Conservation (phyloP, 768 basidiomycete species). For the Lactarius deliciosus region DNA sequence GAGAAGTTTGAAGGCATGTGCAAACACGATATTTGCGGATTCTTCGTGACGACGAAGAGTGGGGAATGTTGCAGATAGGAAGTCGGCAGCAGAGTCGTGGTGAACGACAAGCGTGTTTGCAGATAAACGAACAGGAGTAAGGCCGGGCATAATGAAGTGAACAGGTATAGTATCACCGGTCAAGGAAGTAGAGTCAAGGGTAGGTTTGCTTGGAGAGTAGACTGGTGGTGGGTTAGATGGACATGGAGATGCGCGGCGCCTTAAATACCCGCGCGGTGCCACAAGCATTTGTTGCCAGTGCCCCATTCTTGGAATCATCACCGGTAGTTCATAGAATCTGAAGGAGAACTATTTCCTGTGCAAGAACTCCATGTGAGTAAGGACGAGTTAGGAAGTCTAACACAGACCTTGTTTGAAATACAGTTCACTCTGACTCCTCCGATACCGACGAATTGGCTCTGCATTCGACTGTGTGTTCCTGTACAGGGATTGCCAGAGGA, state of each 20-base stretch:
- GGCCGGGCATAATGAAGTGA: conserved; percentile 37
- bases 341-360: conserved; percentile 22
- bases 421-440: conserved; percentile 16
- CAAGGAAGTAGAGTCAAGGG: not conserved
- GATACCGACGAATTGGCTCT: conserved; percentile 7
- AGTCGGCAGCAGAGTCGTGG: conserved; percentile 43
- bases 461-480: conserved; percentile 1
- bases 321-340: conserved; percentile 12
- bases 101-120: conserved; percentile 37
- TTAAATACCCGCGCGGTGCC: conserved; percentile 21
- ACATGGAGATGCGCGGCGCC: not conserved
- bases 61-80: conserved; percentile 44
- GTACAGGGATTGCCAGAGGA: not conserved
- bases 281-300: conserved; percentile 5
- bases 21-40: conserved; percentile 53
- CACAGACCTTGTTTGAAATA: conserved; percentile 18
- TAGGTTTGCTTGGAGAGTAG: conserved; percentile 1
- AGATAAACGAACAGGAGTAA: conserved; percentile 32
- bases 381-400: conserved; percentile 17
- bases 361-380: conserved; percentile 24
- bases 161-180: not conserved
- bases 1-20: conserved; percentile 48
- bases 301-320: conserved; percentile 11
- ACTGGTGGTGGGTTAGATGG: not conserved
- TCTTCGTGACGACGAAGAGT: conserved; percentile 46